A percentile compares a stretch with the other conserved stretches of the same genome.
Evolutionary conservation across 1,139 yeast species (phyloP).

Genomic region (Hansenula anomala): DNA sequence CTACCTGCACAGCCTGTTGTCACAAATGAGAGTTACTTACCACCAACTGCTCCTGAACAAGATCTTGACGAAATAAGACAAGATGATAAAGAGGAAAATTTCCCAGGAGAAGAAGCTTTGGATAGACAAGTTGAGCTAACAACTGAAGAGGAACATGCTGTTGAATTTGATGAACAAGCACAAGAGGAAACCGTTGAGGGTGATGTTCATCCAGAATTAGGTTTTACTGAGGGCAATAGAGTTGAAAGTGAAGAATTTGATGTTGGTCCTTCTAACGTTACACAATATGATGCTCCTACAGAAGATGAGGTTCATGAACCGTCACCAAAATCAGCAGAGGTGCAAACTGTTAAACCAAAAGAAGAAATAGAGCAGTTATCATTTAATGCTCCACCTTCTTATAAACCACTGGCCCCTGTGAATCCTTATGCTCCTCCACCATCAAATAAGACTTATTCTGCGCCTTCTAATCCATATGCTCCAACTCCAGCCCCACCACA

Average conservation of each 20-base stretch:
- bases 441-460: background rate
- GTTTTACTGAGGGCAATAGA: background rate
- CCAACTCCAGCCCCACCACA: conserved; percentile 8
- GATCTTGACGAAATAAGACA: background rate
- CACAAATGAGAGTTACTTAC: background rate
- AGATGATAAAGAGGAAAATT: background rate
- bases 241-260: conserved; percentile 1
- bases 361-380: background rate
- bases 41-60: conserved; percentile 6
- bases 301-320: background rate
- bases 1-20: background rate
- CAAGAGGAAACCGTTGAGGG: background rate
- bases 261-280: conserved; percentile 1
- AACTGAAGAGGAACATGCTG: too few relatives aligned
- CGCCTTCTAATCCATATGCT: conserved; percentile 1
- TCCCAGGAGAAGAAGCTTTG: background rate
- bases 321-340: background rate
- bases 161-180: background rate
- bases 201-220: background rate
- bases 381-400: background rate
- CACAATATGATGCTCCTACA: background rate
- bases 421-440: background rate
- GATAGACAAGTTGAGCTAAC: background rate
- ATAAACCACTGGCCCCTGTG: background rate
- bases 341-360: background rate